These are phyloP conservation scores for Diutina mesorugosa DNA, from an alignment of 1,139 yeast genomes.

Conservation along the genomic window DNA sequence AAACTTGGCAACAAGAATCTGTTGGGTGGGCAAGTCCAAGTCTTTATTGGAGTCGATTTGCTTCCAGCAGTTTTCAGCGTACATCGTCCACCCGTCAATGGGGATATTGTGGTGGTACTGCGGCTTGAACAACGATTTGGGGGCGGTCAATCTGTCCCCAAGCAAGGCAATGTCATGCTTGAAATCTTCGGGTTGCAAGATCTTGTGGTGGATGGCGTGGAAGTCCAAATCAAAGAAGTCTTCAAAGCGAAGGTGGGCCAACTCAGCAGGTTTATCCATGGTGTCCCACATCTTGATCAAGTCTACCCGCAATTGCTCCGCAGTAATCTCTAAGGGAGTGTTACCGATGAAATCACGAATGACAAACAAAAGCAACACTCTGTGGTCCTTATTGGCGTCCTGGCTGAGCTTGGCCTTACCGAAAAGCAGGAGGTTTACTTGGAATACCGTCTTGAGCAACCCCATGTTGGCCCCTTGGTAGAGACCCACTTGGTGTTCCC, in stretches of 20 bases:
- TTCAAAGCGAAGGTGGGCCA: constrained; percentile 36
- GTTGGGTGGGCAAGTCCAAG: constrained; percentile 92
- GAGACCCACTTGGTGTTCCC: constrained; percentile 96
- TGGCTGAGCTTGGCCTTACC: constrained; percentile 26
- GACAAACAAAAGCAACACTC: constrained; percentile 72
- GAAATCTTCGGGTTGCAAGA: constrained; percentile 68
- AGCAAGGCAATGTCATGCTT: constrained; percentile 45
- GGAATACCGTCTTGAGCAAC: constrained; percentile 85
- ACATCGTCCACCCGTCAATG: constrained; percentile 91
- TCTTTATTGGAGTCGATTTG: constrained; percentile 90
- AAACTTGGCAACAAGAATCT: constrained; percentile 84
- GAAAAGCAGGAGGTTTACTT: constrained; percentile 80
- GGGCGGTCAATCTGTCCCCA: constrained; percentile 45
- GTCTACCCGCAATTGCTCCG: constrained; percentile 57
- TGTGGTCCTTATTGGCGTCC: constrained; percentile 31
- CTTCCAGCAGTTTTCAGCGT: constrained; percentile 87
- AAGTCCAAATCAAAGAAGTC: constrained; percentile 84
- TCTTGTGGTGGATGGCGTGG: constrained; percentile 74
- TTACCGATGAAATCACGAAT: constrained; percentile 86
- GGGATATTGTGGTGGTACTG: constrained; percentile 81
- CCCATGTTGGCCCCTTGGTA: constrained; percentile 99
- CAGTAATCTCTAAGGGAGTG: constrained; percentile 67
- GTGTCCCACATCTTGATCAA: constrained; percentile 67
- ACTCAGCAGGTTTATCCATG: constrained; percentile 59
- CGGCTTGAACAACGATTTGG: constrained; percentile 38